Percentiles rank a stretch among this genome's conserved stretches.
phyloP scores from a whole-genome alignment of 169 alveolate genomes.

The Perkinsus olseni region DNA sequence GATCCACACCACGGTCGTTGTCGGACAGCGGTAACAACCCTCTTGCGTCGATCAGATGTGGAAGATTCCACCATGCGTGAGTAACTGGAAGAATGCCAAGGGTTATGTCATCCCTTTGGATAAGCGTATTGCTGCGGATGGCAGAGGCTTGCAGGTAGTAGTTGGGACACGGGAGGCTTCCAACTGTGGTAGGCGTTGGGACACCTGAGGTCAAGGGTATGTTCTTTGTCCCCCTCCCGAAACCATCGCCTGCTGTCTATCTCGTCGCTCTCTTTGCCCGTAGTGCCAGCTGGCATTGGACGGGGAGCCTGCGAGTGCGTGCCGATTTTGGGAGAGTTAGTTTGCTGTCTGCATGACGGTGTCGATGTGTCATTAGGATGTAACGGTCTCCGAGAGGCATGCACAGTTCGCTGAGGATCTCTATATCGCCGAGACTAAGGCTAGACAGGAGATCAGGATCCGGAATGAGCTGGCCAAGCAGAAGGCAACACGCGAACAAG shows the following conservation, averaged over 20 bases:
- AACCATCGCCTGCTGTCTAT: too few relatives aligned
- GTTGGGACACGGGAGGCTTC: not conserved
- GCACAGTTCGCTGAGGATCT: conserved; percentile 87
- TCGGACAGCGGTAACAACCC: not conserved
- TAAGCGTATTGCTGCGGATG: conserved; percentile 95
- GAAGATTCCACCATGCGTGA: conserved; percentile 95
- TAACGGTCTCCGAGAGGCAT: conserved; percentile 54
- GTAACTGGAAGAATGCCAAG: conserved; percentile 95
- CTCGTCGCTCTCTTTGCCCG: too few relatives aligned
- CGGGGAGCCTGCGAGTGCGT: too few relatives aligned
- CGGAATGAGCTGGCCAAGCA: conserved; percentile 77
- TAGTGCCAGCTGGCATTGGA: too few relatives aligned
- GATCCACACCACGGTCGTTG: not conserved
- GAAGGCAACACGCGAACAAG: conserved; percentile 47
- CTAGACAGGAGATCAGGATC: conserved; percentile 90
- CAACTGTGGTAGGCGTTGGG: not conserved
- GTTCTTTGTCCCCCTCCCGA: too few relatives aligned
- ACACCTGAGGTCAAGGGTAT: too few relatives aligned
- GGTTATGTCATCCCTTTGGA: conserved; percentile 96
- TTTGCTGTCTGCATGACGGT: too few relatives aligned
- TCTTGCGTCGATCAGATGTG: conserved; percentile 55
- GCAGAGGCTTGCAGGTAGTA: conserved; percentile 80
- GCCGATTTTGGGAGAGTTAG: too few relatives aligned
- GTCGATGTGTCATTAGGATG: not conserved
- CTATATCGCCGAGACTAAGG: conserved; percentile 87